These are phyloP conservation scores for Pythium oligandrum DNA, from an alignment of 352 stramenopile species.

Conservation along the genomic window DNA sequence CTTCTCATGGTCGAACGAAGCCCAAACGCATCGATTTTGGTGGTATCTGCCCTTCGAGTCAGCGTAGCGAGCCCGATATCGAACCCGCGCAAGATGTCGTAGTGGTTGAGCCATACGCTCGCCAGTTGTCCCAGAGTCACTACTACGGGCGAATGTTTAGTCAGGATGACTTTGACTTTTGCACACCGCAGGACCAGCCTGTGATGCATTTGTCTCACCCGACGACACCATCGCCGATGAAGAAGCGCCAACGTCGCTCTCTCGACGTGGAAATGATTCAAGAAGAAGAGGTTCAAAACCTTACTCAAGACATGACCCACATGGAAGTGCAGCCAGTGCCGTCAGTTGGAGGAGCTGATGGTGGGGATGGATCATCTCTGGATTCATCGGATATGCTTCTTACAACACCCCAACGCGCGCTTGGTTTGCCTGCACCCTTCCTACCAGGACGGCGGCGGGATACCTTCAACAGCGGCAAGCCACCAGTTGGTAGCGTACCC, in stretches of 20 bases:
- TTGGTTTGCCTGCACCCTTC: slow-evolving; percentile 12
- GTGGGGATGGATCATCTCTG: slow-evolving; percentile 35
- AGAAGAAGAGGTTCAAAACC: slow-evolving; percentile 61
- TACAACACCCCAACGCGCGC: slow-evolving; percentile 25
- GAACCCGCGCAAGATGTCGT: slow-evolving; percentile 28
- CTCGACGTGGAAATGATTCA: slow-evolving; percentile 32
- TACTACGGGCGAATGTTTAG: slow-evolving; percentile 51
- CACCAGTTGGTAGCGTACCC: slow-evolving; percentile 2
- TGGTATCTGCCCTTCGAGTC: slow-evolving; percentile 40
- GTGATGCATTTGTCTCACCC: slow-evolving; percentile 79
- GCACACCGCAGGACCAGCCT: slow-evolving; percentile 77
- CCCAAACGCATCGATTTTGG: slow-evolving; percentile 81
- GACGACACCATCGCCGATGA: slow-evolving; percentile 76
- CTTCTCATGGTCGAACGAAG: slow-evolving; percentile 6
- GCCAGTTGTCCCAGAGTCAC: not conserved
- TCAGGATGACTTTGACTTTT: slow-evolving; percentile 84
- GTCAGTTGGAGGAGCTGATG: not conserved
- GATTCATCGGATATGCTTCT: slow-evolving; percentile 36
- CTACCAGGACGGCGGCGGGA: slow-evolving; percentile 4
- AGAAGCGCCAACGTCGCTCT: slow-evolving; percentile 58
- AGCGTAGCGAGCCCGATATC: slow-evolving; percentile 65
- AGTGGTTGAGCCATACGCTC: not conserved
- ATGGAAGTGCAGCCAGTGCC: slow-evolving; percentile 43
- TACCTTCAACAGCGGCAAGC: not conserved
- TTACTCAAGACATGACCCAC: slow-evolving; percentile 73